Evolutionary conservation across 495 filamentous ascomycete genomes (phyloP), one percentile per base, ranked within the genome.

Genomic region (Sphaerosporella brunnea): DNA sequence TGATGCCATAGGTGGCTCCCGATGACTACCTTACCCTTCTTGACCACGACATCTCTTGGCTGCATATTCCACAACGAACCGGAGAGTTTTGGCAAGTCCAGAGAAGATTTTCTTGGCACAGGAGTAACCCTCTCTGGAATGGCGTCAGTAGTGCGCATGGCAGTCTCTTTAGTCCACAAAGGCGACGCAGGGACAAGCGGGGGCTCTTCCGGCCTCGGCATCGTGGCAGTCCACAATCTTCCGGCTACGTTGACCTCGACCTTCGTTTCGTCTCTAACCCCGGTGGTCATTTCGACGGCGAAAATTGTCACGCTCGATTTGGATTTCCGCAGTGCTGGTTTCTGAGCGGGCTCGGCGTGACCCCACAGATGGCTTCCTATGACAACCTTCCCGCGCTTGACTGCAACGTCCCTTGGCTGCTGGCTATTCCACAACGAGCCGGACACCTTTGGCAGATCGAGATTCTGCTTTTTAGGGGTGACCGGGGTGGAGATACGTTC

Each of bases 101-200:
- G 10, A 13, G 25, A 9, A 2, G 23, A 8, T 19, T 44, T 44
- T 15, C 8, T 13, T 21, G 34, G 15, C 43, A 5, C 19, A 19
- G 41, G 41, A 11, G n/a, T 26, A 3, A 35, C 28, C 26, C 56
- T 47, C n/a, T 51, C 38, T n/a, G 56, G 56, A 16, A 37, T 26
- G 10, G 56, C 56, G 7, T 48, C 26, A 16, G 56, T 60, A 19
- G 56, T 59, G 18, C 56, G 38, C 2, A 48, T 45, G 9, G 56
- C 56, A 11, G 21, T 36, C 20, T 54, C 52, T 10, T 47, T 49
- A 8, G 56, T 45, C 56, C 56, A 60, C n/a, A 59, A 47, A 2
- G 56, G 48, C 7, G 52, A 19, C 4, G 47, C 18, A n/a, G n/a
- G n/a, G n/a, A n/a, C n/a, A n/a, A n/a, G n/a, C n/a, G n/a, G n/a